Conservation (phyloP, 2,329 filamentous ascomycete species). For the Curvularia hawaiiensis region DNA sequence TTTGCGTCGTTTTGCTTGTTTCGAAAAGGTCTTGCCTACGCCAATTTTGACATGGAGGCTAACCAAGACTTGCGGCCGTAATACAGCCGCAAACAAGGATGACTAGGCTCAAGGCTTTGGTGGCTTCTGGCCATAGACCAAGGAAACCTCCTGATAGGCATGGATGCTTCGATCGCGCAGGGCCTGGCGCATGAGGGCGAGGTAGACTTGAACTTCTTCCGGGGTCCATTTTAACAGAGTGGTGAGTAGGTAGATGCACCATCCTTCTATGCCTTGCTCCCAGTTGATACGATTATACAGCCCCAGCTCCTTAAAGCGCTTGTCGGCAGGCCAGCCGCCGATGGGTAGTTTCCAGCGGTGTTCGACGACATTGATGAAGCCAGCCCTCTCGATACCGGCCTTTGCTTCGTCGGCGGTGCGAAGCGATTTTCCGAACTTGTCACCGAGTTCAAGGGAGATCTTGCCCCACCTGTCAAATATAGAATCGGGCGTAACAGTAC, state of each 20-base stretch:
- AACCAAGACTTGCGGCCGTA: background rate
- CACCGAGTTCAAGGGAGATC: conserved; percentile 34
- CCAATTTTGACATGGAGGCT: background rate
- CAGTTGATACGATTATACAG: conserved; percentile 36
- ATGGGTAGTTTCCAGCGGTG: conserved; percentile 46
- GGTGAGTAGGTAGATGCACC: conserved; percentile 31
- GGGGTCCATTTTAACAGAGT: conserved; percentile 46
- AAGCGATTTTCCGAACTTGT: conserved; percentile 42
- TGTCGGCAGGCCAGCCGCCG: conserved; percentile 31
- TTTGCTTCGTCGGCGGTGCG: conserved; percentile 47
- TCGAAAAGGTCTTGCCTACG: background rate
- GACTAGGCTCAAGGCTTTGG: conserved; percentile 1
- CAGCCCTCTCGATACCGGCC: conserved; percentile 55
- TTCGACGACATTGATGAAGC: conserved; percentile 60
- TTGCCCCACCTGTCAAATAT: conserved; percentile 35
- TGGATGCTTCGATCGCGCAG: conserved; percentile 35
- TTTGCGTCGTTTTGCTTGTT: background rate
- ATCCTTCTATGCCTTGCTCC: conserved; percentile 37
- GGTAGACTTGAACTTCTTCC: conserved; percentile 52
- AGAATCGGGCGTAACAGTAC: conserved; percentile 24
- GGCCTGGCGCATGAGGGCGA: conserved; percentile 34
- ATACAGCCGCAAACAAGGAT: background rate
- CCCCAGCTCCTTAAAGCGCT: conserved; percentile 59
- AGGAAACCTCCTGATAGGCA: conserved; percentile 33
- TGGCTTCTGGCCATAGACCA: conserved; percentile 29